Percentiles rank a stretch among this genome's conserved stretches.
Conservation (phyloP, 163 green algal genomes). For the Chloroidium sp. region DNA sequence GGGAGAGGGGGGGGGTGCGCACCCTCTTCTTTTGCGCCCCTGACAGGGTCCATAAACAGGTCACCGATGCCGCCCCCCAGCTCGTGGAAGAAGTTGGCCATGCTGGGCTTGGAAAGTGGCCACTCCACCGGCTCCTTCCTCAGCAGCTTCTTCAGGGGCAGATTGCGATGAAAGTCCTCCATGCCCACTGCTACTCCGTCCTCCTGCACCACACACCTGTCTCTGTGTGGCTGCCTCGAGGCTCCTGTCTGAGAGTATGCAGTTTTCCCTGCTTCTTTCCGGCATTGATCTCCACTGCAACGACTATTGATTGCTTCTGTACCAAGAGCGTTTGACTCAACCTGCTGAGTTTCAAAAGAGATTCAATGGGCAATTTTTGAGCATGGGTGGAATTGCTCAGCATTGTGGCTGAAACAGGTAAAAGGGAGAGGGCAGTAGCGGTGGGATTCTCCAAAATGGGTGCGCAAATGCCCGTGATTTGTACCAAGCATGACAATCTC, state of each 20-base stretch:
- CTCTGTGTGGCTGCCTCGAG: too few species aligned
- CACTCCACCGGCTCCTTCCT: neutral
- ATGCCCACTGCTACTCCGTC: neutral
- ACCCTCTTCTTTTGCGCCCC: conserved; percentile 1
- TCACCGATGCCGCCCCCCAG: neutral
- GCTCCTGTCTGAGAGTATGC: neutral
- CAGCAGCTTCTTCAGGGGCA: conserved; percentile 7
- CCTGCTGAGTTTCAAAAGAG: too few species aligned
- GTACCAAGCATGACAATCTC: too few species aligned
- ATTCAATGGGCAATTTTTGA: too few species aligned
- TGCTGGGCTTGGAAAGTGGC: conserved; percentile 7
- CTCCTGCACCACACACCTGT: neutral
- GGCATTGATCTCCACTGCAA: neutral
- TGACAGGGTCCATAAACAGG: conserved; percentile 8
- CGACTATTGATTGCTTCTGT: too few species aligned
- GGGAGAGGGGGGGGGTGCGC: neutral
- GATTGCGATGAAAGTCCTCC: conserved; percentile 13
- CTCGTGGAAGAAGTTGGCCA: conserved; percentile 6
- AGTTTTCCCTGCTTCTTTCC: neutral
- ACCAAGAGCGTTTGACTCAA: too few species aligned
- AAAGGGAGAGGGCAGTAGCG: too few species aligned
- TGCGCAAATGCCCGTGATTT: too few species aligned
- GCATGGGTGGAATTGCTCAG: too few species aligned
- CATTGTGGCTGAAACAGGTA: too few species aligned
- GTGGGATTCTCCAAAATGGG: too few species aligned